Evolutionary conservation across 2,329 filamentous ascomycete species (phyloP), one percentile per base, ranked within the genome.

Genomic region (Exophiala calicioides): DNA sequence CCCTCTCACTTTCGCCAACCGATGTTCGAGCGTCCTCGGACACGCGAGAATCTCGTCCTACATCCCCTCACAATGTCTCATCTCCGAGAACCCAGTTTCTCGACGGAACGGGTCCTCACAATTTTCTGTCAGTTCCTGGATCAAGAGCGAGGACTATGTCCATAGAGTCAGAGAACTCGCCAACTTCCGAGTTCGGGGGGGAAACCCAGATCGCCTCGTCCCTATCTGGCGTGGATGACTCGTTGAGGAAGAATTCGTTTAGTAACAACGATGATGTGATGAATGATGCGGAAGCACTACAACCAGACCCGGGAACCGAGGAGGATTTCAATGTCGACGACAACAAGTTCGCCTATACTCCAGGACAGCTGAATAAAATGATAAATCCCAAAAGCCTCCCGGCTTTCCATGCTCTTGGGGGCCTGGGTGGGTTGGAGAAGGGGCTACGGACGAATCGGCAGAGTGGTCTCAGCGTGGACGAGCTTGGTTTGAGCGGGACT

Each of bases 301-400:
- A 72, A 15, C 83, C 86, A 0, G 86, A 90, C 61, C 84, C 82
- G 1, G 84, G 84, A 5, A 84, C 80, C 1, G 85, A 90, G 65
- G 76, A 72, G 13, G 82, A 87, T 53, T 91, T 88, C 58, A 61
- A 79, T 32, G 77, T 84, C 12, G 73, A 81, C 35, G 72, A 84
- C 58, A 88, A 86, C 64, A 80, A 76, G 33, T 89, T 90, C 58
- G 86, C 84, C 6, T 89, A 84, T 59, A 79, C 82, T 0, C 84
- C 84, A 8, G 87, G 86, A 18, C 85, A 87, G 58, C 69, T 88
- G 58, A 82, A 80, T 53, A 91, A 91, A 68, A 70, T 93, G 5
- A 73, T 90, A 40, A 90, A 90, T 55, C 87, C 88, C 1, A 93
- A 93, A 68, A 90, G 78, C 58, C 72, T 87, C 50, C 74, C 79